Conservation (phyloP, 176 grass and related monocot species). For the Musa acuminata region DNA sequence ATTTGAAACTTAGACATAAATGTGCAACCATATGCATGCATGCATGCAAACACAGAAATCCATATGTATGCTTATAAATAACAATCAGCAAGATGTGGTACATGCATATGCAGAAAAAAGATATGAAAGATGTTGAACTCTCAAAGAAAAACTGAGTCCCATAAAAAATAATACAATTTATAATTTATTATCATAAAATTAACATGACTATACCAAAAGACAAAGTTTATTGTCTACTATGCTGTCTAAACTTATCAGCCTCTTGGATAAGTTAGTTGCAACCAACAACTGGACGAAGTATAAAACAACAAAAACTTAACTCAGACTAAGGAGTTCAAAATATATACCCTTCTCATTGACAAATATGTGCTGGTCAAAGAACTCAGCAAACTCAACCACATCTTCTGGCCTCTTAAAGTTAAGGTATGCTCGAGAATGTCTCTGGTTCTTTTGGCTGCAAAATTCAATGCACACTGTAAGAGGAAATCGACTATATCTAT, state of each 20-base stretch:
- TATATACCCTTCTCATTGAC: conserved; percentile 27
- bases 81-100: too few relatives aligned
- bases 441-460: conserved; percentile 18
- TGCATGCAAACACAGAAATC: background rate
- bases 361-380: conserved; percentile 24
- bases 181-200: background rate
- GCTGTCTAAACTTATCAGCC: background rate
- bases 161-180: background rate
- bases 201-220: background rate
- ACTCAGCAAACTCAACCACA: conserved; percentile 30
- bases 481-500: background rate
- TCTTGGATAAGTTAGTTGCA: background rate
- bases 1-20: background rate
- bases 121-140: background rate
- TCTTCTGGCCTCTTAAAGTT: conserved; percentile 22
- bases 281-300: too few relatives aligned
- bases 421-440: conserved; percentile 20
- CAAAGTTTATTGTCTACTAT: background rate
- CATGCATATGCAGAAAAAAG: too few relatives aligned
- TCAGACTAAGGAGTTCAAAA: background rate
- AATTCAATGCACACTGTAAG: background rate
- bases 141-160: background rate
- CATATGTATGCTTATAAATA: background rate
- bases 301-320: background rate
- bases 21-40: background rate